Conservation (phyloP, 495 filamentous ascomycete species). For the Clavariopsis aquatica region DNA sequence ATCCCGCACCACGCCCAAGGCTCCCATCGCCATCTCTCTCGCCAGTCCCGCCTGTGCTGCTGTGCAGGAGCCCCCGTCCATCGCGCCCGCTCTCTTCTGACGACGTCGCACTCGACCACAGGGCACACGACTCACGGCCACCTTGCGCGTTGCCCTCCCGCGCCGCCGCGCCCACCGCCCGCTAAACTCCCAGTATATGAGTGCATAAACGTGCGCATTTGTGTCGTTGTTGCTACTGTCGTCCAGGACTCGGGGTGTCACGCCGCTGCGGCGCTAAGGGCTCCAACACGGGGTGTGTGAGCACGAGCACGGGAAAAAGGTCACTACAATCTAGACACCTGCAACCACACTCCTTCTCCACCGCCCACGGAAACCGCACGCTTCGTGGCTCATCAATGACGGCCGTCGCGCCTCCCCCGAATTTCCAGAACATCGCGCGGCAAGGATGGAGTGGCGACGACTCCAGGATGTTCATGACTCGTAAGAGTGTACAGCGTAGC, state of each 20-base stretch:
- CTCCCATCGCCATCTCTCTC: constrained; percentile 8
- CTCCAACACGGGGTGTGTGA: constrained; percentile 27
- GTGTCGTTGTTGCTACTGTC: constrained; percentile 30
- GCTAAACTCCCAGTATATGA: constrained; percentile 16
- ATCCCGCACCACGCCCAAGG: constrained; percentile 2
- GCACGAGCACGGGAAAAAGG: constrained; percentile 17
- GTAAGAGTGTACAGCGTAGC: constrained; percentile 78
- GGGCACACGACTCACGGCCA: constrained; percentile 33
- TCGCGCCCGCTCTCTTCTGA: constrained; percentile 23
- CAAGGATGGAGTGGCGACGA: constrained; percentile 77
- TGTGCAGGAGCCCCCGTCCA: constrained; percentile 5
- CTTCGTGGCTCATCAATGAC: constrained; percentile 68
- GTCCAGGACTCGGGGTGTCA: constrained; percentile 18
- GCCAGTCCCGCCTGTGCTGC: constrained; percentile 19
- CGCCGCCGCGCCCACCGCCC: constrained; percentile 23
- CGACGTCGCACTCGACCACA: constrained; percentile 22
- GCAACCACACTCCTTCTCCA: background rate
- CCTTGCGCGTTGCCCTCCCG: constrained; percentile 18
- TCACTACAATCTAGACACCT: background rate
- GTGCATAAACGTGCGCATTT: constrained; percentile 19
- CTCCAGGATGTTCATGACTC: constrained; percentile 83
- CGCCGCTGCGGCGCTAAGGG: constrained; percentile 22
- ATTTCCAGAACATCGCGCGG: constrained; percentile 72
- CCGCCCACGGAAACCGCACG: constrained; percentile 41
- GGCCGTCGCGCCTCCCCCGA: constrained; percentile 91